Conservation (phyloP, 306 rosid species). For the Medicago ruthenica region DNA sequence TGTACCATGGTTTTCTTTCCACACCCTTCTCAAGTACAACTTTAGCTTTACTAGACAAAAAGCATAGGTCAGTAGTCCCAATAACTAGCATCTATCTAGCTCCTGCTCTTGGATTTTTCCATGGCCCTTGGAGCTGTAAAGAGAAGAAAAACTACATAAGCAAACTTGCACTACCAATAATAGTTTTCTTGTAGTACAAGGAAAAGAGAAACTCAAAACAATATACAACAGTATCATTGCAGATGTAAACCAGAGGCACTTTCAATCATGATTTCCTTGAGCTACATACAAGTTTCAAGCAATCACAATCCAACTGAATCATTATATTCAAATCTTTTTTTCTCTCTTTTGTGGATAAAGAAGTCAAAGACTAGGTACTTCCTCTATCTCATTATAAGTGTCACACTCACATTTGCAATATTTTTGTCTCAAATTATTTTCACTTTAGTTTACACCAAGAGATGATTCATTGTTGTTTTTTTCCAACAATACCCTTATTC, state of each 20-base stretch:
- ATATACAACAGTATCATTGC: not conserved
- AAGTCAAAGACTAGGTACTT: not conserved
- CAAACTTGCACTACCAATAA: not conserved
- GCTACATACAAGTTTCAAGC: conserved; percentile 23
- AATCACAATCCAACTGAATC: conserved; percentile 6
- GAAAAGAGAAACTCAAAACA: conserved; percentile 12
- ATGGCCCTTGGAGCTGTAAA: conserved; percentile 60
- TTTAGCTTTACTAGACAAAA: conserved; percentile 32
- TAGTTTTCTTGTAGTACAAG: conserved; percentile 18
- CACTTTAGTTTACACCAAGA: not conserved
- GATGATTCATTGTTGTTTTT: not conserved
- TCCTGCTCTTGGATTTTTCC: conserved; percentile 56
- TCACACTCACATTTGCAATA: not conserved
- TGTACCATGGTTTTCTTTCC: conserved; percentile 41
- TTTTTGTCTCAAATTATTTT: not conserved
- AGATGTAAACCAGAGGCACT: conserved; percentile 19
- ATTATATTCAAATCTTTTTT: not conserved
- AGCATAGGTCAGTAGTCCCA: conserved; percentile 34
- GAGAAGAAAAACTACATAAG: conserved; percentile 22
- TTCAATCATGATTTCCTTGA: not conserved
- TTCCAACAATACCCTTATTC: not conserved
- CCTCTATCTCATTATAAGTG: not conserved
- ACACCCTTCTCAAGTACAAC: conserved; percentile 9
- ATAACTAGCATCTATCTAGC: conserved; percentile 36
- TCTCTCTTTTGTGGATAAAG: not conserved